Conservation (phyloP, 345 rosid species). For the Salix dunnii region DNA sequence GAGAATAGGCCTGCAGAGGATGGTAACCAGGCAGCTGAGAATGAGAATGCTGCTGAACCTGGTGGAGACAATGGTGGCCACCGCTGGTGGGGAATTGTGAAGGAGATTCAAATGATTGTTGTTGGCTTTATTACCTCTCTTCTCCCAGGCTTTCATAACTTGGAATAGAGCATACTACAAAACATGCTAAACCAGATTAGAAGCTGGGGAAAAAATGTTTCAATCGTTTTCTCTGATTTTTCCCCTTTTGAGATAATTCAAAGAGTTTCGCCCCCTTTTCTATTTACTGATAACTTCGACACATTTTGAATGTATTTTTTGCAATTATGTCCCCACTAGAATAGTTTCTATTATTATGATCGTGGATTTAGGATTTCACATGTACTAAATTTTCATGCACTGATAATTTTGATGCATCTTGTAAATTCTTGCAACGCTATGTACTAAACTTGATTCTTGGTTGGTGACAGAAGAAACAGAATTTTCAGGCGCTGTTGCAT, state of each 20-base stretch:
- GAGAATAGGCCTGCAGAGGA: slow-evolving; percentile 48
- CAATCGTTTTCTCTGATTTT: neutral
- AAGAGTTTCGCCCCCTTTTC: neutral
- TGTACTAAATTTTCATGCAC: no score
- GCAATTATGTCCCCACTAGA: neutral
- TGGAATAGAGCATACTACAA: slow-evolving; percentile 48
- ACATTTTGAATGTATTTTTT: neutral
- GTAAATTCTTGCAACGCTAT: neutral
- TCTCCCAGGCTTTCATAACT: slow-evolving; percentile 93
- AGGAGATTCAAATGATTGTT: slow-evolving; percentile 95
- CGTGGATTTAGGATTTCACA: neutral
- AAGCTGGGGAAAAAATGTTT: neutral
- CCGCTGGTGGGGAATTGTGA: slow-evolving; percentile 92
- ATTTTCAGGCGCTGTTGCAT: neutral
- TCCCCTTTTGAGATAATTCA: neutral
- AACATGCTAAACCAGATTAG: neutral
- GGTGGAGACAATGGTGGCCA: slow-evolving; percentile 54
- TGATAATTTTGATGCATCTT: neutral
- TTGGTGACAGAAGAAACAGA: neutral
- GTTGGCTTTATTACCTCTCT: slow-evolving; percentile 95
- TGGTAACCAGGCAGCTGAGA: slow-evolving; percentile 52
- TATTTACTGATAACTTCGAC: neutral
- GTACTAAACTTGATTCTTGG: neutral
- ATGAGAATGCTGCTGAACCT: slow-evolving; percentile 46
- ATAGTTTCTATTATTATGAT: neutral